Conservation (phyloP, 305 asterid species). For the Galium porrigens region DNA sequence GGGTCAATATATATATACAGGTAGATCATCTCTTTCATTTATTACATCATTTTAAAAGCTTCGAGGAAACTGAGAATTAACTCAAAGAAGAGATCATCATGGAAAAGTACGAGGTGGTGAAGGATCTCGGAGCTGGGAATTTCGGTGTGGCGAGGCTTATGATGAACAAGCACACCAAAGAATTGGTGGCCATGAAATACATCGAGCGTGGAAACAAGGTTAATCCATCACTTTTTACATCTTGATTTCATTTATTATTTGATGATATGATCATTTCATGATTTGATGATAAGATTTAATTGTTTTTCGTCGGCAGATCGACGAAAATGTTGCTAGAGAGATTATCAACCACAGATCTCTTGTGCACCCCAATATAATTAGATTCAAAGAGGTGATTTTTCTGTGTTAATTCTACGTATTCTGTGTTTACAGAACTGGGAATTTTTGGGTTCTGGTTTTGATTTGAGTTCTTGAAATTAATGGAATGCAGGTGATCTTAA, state of each 20-base stretch:
- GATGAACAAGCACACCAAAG: conserved; percentile 66
- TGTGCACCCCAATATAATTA: conserved; percentile 76
- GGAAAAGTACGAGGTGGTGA: conserved; percentile 75
- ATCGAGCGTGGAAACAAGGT: conserved; percentile 79
- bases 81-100: conserved; percentile 14
- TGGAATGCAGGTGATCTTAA: conserved; percentile 45
- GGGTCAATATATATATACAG: background rate
- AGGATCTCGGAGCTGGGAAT: conserved; percentile 75
- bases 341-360: conserved; percentile 82
- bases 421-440: background rate
- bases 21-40: background rate
- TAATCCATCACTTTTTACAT: background rate
- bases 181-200: conserved; percentile 81
- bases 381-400: conserved; percentile 63
- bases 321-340: conserved; percentile 83
- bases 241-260: background rate
- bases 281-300: background rate
- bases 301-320: conserved; percentile 35
- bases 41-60: background rate
- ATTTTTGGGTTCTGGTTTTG: background rate
- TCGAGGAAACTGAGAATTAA: background rate
- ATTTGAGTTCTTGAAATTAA: background rate
- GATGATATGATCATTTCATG: background rate
- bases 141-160: conserved; percentile 79
- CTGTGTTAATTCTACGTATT: background rate